phyloP scores from a whole-genome alignment of 805 yeast species.

The Pichia scutulata region DNA sequence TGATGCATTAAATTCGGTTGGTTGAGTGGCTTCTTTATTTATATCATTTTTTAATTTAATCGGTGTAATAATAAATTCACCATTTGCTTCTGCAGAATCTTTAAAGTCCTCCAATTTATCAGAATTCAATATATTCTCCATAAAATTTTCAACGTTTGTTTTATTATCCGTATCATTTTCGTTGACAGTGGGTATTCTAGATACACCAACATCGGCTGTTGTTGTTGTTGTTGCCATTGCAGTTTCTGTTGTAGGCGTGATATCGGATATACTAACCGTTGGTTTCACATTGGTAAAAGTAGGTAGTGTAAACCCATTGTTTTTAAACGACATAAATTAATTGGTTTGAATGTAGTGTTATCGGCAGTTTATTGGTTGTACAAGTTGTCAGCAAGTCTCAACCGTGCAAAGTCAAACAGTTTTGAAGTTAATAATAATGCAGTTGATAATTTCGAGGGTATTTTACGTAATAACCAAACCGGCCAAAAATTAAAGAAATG shows the following conservation, averaged over 20 bases:
- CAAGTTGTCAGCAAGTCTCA: background rate
- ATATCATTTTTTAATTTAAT: no score
- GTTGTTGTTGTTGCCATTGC: background rate
- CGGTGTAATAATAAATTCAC: background rate
- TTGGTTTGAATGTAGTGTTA: background rate
- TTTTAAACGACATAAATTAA: constrained; percentile 3
- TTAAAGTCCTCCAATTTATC: background rate
- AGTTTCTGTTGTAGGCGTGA: background rate
- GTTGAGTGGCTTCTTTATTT: background rate
- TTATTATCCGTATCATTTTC: background rate
- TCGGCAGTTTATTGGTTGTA: background rate
- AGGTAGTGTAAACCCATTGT: constrained; percentile 12
- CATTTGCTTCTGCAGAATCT: background rate
- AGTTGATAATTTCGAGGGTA: background rate
- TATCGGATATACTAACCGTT: constrained; percentile 11
- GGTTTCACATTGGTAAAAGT: constrained; percentile 12
- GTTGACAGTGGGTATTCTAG: background rate
- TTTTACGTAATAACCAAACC: background rate
- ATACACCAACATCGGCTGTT: background rate
- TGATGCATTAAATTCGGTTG: background rate
- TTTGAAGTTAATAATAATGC: no score
- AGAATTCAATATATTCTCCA: background rate
- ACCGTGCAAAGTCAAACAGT: background rate
- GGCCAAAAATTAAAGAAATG: no score
- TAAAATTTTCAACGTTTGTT: background rate